Evolutionary conservation across 2,329 filamentous ascomycete genomes (phyloP).

Genomic region (Exophiala oligosperma): DNA sequence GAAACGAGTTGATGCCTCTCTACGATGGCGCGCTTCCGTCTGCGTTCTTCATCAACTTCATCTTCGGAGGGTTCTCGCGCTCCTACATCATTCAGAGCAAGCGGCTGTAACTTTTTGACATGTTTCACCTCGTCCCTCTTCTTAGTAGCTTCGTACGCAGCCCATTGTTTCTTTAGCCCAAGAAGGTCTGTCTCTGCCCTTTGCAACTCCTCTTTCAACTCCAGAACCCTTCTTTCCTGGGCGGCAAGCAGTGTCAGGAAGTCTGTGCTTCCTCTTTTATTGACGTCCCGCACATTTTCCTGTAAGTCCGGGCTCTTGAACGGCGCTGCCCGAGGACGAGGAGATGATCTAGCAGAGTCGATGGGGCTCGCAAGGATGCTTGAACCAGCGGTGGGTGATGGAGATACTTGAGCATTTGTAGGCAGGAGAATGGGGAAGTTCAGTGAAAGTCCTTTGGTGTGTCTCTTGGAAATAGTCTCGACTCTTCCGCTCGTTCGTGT

Average conservation of each 20-base stretch:
- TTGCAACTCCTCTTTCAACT: constrained; percentile 84
- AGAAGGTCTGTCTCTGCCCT: constrained; percentile 77
- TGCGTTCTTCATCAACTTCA: constrained; percentile 24
- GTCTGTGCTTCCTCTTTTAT: constrained; percentile 56
- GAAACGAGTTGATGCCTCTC: constrained; percentile 9
- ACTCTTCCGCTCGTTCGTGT: constrained; percentile 6
- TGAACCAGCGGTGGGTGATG: constrained; percentile 36
- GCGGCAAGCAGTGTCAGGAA: constrained; percentile 89
- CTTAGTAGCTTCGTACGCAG: constrained; percentile 71
- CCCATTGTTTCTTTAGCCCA: constrained; percentile 81
- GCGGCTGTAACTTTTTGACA: constrained; percentile 20
- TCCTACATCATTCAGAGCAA: constrained; percentile 21
- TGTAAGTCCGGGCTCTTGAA: constrained; percentile 17
- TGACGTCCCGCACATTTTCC: constrained; percentile 29
- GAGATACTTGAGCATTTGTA: constrained; percentile 22
- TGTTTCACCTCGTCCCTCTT: constrained; percentile 64
- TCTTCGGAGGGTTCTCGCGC: constrained; percentile 6
- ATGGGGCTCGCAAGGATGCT: constrained; percentile 21
- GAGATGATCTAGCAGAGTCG: constrained; percentile 28
- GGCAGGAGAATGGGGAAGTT: constrained; percentile 48
- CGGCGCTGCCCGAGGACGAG: constrained; percentile 13
- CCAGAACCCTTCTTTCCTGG: constrained; percentile 86
- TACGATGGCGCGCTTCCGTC: constrained; percentile 19
- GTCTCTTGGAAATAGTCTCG: constrained; percentile 32
- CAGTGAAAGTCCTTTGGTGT: constrained; percentile 47